These are phyloP conservation scores for Chrysochromulina tobinii DNA, from an alignment of 78 protist genomes.

Conservation along the genomic window DNA sequence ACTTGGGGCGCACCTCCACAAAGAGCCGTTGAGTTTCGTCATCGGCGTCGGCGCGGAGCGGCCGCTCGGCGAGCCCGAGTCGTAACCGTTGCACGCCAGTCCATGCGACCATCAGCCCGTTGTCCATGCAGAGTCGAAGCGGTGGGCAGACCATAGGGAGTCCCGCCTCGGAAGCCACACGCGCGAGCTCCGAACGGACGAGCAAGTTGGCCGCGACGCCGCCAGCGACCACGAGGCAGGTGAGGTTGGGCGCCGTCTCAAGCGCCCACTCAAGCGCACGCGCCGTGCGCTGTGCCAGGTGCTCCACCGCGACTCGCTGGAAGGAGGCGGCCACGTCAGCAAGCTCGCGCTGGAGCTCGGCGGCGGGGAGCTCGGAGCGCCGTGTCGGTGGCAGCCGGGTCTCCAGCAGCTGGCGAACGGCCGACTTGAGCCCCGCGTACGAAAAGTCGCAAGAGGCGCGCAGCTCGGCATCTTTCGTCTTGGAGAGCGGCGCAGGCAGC, in stretches of 20 bases:
- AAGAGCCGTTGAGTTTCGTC: background rate
- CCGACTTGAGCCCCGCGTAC: constrained; percentile 55
- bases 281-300: constrained; percentile 27
- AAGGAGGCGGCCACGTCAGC: constrained; percentile 60
- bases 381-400: background rate
- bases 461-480: background rate
- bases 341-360: background rate
- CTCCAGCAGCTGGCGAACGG: constrained; percentile 3
- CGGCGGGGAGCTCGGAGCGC: background rate
- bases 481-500: constrained; percentile 1
- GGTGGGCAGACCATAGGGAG: constrained; percentile 25
- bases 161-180: background rate
- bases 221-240: constrained; percentile 30
- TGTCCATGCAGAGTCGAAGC: constrained; percentile 37
- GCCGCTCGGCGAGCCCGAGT: background rate
- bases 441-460: constrained; percentile 39
- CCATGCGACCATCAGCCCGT: constrained; percentile 56
- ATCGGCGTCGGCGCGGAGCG: background rate
- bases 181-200: background rate
- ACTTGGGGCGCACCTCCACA: constrained; percentile 3
- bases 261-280: constrained; percentile 40
- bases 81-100: background rate
- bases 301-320: constrained; percentile 45
- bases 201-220: constrained; percentile 32
- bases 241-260: background rate